These are phyloP conservation scores for Capsella rubella DNA, from an alignment of 441 rosid genomes.

Conservation along the genomic window DNA sequence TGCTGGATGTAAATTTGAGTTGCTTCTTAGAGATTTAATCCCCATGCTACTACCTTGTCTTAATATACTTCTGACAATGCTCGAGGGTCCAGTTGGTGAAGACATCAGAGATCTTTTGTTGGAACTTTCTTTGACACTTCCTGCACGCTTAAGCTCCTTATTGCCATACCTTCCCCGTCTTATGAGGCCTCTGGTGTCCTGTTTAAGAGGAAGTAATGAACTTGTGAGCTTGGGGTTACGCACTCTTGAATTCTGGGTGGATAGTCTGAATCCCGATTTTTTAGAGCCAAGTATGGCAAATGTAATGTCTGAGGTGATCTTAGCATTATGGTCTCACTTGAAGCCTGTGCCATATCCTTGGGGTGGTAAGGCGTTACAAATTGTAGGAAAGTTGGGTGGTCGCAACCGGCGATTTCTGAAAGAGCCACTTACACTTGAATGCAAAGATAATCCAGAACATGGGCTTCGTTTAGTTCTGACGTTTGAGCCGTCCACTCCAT, in stretches of 20 bases:
- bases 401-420: constrained; percentile 94
- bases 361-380: constrained; percentile 95
- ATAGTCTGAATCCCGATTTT: constrained; percentile 98
- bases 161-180: constrained; percentile 93
- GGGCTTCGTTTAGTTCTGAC: constrained; percentile 97
- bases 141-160: constrained; percentile 98
- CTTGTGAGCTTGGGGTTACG: constrained; percentile 90
- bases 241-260: constrained; percentile 99
- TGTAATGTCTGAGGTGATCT: constrained; percentile 97
- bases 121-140: constrained; percentile 93
- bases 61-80: constrained; percentile 91
- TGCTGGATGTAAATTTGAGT: constrained; percentile 93
- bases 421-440: constrained; percentile 97
- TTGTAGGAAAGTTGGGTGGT: constrained; percentile 99
- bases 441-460: constrained; percentile 99
- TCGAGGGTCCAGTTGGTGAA: constrained; percentile 96
- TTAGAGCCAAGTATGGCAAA: constrained; percentile 98
- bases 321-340: constrained; percentile 96
- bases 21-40: constrained; percentile 85
- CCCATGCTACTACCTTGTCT: constrained; percentile 92
- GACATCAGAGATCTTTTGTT: constrained; percentile 89
- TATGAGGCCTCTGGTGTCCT: constrained; percentile 93
- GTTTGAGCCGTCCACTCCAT: constrained; percentile 95
- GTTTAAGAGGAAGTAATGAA: constrained; percentile 93
- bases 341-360: constrained; percentile 93